phyloP scores from a whole-genome alignment of 208 protist species.

The Leishmania lainsoni region DNA sequence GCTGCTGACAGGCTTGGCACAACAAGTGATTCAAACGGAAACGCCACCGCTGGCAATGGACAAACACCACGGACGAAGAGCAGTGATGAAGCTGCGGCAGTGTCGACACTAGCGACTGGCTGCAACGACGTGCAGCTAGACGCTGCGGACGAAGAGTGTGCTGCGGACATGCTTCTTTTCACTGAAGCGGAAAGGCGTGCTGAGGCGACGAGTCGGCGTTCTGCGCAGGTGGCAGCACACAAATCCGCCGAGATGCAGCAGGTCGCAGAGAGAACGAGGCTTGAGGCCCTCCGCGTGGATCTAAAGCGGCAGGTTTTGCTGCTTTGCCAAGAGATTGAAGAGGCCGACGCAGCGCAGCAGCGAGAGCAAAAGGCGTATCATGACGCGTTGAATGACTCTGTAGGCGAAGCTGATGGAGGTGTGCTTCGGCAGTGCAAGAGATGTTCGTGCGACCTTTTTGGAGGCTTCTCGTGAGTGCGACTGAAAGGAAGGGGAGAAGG shows the following conservation, averaged over 20 bases:
- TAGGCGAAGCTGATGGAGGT: not conserved
- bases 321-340: conserved; percentile 50
- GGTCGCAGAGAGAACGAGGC: conserved; percentile 6
- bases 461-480: not conserved
- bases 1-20: not conserved
- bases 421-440: not conserved
- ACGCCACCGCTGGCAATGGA: not conserved
- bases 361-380: conserved; percentile 33
- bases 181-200: conserved; percentile 3
- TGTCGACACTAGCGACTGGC: not conserved
- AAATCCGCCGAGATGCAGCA: conserved; percentile 1
- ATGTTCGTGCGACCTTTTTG: conserved; percentile 3
- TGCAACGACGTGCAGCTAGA: not conserved
- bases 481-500: not conserved
- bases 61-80: no score
- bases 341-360: conserved; percentile 47
- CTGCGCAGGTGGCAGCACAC: conserved; percentile 13
- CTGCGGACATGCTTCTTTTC: not conserved
- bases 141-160: not conserved
- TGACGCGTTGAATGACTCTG: conserved; percentile 33
- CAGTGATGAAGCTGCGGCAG: not conserved
- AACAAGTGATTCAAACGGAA: not conserved
- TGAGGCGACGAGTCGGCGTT: not conserved
- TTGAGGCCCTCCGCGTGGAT: conserved; percentile 16
- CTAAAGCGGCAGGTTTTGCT: conserved; percentile 32